These are phyloP conservation scores for Aspergillus sparsus DNA, from an alignment of 495 filamentous ascomycete species.

Conservation along the genomic window DNA sequence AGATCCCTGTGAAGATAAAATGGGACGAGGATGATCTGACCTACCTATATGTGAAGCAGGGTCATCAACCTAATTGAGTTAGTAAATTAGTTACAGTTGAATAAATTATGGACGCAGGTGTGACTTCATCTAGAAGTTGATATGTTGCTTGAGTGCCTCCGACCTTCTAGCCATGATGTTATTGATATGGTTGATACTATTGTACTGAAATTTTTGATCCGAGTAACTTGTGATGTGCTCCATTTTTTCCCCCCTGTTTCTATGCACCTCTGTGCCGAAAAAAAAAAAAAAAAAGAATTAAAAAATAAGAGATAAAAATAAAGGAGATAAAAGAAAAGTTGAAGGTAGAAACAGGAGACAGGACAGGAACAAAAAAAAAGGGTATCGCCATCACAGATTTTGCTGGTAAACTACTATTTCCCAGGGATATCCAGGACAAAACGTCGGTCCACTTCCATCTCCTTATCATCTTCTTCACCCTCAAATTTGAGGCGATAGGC, in stretches of 20 bases:
- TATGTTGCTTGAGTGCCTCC: no score
- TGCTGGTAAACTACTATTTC: slow-evolving; percentile 30
- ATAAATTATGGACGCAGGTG: no score
- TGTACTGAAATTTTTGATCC: no score
- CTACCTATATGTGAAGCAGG: no score
- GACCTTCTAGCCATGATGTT: no score
- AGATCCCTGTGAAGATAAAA: no score
- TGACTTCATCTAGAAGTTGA: no score
- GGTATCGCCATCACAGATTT: slow-evolving; percentile 7
- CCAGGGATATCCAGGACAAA: slow-evolving; percentile 76
- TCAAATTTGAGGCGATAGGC: slow-evolving; percentile 75
- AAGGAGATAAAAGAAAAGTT: neutral
- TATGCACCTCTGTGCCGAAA: neutral
- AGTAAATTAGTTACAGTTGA: no score
- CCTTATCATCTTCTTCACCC: slow-evolving; percentile 80
- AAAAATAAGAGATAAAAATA: neutral
- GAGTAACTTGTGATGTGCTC: neutral
- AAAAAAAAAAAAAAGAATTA: neutral
- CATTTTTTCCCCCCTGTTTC: neutral
- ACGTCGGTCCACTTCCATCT: slow-evolving; percentile 75
- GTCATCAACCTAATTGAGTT: no score
- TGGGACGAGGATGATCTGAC: no score
- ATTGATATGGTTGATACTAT: no score
- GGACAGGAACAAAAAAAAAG: neutral
- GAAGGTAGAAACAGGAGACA: neutral